phyloP scores from a whole-genome alignment of 2,329 filamentous ascomycete genomes.

The Fusarium torreyae region DNA sequence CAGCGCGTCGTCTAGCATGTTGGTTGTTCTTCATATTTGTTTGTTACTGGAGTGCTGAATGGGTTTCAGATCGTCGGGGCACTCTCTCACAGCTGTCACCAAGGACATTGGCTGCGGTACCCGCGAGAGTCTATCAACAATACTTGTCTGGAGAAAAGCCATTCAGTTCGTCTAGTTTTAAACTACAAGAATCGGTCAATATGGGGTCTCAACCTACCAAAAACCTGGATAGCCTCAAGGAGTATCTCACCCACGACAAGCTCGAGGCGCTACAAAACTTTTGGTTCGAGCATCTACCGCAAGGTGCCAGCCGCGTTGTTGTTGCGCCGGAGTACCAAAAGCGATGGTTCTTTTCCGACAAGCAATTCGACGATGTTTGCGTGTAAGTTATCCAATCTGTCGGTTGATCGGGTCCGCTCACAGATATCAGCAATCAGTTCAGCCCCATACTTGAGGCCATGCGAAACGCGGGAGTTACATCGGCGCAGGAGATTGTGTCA shows the following conservation, averaged over 20 bases:
- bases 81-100: conserved; percentile 16
- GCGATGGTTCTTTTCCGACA: conserved; percentile 56
- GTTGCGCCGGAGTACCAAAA: conserved; percentile 46
- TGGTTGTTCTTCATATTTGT: conserved; percentile 41
- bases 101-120: conserved; percentile 1
- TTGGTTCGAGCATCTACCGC: conserved; percentile 57
- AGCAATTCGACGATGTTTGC: conserved; percentile 56
- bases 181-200: not conserved
- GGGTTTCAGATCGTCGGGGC: conserved; percentile 33
- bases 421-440: conserved; percentile 50
- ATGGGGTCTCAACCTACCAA: conserved; percentile 16
- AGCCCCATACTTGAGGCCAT: conserved; percentile 55
- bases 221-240: conserved; percentile 23
- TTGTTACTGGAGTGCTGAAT: conserved; percentile 41
- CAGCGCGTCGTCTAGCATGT: conserved; percentile 39
- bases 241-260: conserved; percentile 49
- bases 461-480: conserved; percentile 45
- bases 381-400: conserved; percentile 45
- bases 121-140: conserved; percentile 11
- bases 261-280: conserved; percentile 54
- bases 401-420: not conserved
- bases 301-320: conserved; percentile 49
- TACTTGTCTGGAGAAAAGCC: not conserved
- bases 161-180: conserved; percentile 17
- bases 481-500: conserved; percentile 51